These are phyloP conservation scores for Penicillium sp. DNA, from an alignment of 2,329 filamentous ascomycete species.

Conservation along the genomic window DNA sequence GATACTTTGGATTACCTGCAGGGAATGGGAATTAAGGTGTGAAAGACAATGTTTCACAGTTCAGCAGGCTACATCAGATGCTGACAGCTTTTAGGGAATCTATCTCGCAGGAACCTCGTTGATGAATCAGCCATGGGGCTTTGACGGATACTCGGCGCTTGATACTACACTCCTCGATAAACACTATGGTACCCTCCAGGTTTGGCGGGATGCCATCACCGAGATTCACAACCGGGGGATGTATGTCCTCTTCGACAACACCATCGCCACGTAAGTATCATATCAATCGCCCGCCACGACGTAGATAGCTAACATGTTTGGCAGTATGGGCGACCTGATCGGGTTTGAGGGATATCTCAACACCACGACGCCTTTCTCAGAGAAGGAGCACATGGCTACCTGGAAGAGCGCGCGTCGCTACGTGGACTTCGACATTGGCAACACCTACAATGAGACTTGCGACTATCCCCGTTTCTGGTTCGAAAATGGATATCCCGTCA, in stretches of 20 bases:
- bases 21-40: conserved; percentile 63
- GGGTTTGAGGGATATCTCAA: conserved; percentile 65
- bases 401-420: conserved; percentile 61
- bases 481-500: conserved; percentile 56
- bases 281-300: no score
- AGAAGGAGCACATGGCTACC: conserved; percentile 57
- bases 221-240: conserved; percentile 63
- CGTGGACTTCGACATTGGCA: conserved; percentile 58
- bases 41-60: neutral
- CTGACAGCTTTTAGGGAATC: conserved; percentile 46
- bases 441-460: conserved; percentile 56
- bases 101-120: conserved; percentile 65
- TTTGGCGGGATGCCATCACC: conserved; percentile 59
- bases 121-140: conserved; percentile 65
- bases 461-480: conserved; percentile 64
- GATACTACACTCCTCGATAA: conserved; percentile 65
- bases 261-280: conserved; percentile 58
- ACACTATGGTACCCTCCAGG: conserved; percentile 61
- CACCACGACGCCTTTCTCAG: conserved; percentile 56
- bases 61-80: neutral
- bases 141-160: conserved; percentile 61
- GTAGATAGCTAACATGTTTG: neutral
- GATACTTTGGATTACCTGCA: conserved; percentile 65
- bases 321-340: conserved; percentile 59
- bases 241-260: conserved; percentile 68